Evolutionary conservation across 192 early-diverging fungal genomes (phyloP), one percentile per base, ranked within the genome.

Genomic region (Coemansia sp.): DNA sequence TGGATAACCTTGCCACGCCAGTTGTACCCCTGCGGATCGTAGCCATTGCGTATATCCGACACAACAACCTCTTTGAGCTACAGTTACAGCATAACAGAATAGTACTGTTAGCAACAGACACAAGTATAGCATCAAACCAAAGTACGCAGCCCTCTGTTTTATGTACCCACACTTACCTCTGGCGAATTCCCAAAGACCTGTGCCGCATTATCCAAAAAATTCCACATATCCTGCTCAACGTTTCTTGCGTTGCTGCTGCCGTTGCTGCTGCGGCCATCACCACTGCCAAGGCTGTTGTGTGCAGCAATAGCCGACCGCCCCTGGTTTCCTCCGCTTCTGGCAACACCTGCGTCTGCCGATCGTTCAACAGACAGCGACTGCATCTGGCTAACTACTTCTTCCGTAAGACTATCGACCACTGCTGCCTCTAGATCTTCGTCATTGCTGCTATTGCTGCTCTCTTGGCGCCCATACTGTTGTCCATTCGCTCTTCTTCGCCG

Each of bases 1-100:
- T 83, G 75, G 3, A 66, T 41, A 62, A 69, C 65, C 10, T 67
- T 21, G 13, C 75, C 80, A 23, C 57, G 41, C 89, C 89, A 88
- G 52, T 68, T 56, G 59, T 88, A 87, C 10, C 89, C 89, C 57
- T 90, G 89, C 40, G 85, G 47, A 43, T 89, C 88, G 37, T 65
- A 74, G 7, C 77, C 82, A 18, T 63, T 57, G 43, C 68, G 64
- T 15, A 74, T 43, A 13, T 79, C 76, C 12, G 62, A 43, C 7
- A 53, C 59, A 0, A 57, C 64, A 6, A 79, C 66, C 42, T 84
- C 67, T 8, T 60, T 65, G 12, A 79, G 64, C 65, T 74, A 74
- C 16, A 18, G 9, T 21, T 9, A 23, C 21, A 53, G 32, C 3
- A 32, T 32, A 2, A 8, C 21, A 9, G 52, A 53, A 23, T 53